Percentiles rank a stretch among this genome's conserved stretches.
Evolutionary conservation across 306 rosid species (phyloP).

Genomic region (Nissolia schottii): DNA sequence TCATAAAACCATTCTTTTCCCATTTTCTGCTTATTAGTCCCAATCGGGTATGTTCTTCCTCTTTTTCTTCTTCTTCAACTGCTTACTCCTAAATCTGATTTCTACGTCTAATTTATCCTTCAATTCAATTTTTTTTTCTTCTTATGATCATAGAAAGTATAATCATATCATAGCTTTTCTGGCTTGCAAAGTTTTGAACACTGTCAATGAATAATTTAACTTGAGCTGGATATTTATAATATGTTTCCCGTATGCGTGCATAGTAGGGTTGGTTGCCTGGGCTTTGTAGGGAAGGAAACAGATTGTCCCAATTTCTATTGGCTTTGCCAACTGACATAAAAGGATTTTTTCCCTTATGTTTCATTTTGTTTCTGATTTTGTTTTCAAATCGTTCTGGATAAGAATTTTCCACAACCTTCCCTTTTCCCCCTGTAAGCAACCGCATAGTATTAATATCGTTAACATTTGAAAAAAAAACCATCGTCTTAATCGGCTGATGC

Average conservation of each 20-base stretch:
- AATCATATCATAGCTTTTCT: background rate
- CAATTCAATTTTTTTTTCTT: background rate
- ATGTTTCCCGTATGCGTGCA: background rate
- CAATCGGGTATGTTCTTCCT: constrained; percentile 40
- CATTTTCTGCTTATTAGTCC: constrained; percentile 13
- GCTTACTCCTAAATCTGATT: background rate
- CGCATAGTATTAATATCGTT: background rate
- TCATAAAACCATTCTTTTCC: background rate
- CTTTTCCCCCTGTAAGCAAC: background rate
- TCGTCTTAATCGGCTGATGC: background rate
- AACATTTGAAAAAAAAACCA: constrained; percentile 3
- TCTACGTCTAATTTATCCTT: background rate
- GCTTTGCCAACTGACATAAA: background rate
- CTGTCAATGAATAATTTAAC: background rate
- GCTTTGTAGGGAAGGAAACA: background rate
- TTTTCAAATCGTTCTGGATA: background rate
- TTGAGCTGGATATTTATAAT: background rate
- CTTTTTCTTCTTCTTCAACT: background rate
- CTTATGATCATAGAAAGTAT: background rate
- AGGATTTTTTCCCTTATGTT: background rate
- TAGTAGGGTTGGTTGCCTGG: background rate
- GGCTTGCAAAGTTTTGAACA: background rate
- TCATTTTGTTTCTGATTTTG: background rate
- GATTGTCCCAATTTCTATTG: background rate
- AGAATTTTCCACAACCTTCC: background rate